Evolutionary conservation across 306 rosid genomes (phyloP), one percentile per base, ranked within the genome.

Genomic region (peach (Prunus persica)): DNA sequence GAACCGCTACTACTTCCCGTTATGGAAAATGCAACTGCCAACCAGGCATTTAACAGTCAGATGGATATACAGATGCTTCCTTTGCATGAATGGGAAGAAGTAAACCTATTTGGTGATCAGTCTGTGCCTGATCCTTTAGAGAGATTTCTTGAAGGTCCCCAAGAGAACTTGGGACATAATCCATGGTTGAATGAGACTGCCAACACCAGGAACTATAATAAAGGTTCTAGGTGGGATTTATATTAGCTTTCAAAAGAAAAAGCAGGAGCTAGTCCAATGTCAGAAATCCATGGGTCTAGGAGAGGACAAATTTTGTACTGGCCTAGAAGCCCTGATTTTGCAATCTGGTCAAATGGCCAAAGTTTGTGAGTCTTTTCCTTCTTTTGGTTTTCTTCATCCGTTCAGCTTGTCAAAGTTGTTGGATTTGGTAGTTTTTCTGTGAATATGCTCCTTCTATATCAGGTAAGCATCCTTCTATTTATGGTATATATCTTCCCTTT

Each of bases 121-220:
- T 81, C 79, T 24, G 78, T 55, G 75, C 65, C 77, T 19, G 88
- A 85, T 62, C 77, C 86, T 9, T 76, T 83, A 51, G 89, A 84
- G 71, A 86, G 67, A 63, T 85, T 87, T 78, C 80, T 92, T 58
- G 78, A 85, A 8, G 91, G 82, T 76, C 88, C 84, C 76, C 86
- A 82, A 78, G 89, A 87, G 65, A 86, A 76, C 34, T 85, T 84
- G 78, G 63, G 71, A 69, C 71, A 79, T 46, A 79, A 82, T 72
- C 91, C 93, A 38, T 86, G 93, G 85, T 83, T 78, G 77, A 79
- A 82, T 81, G 84, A 75, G 27, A 71, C 72, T 76, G 81, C 71
- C 28, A 27, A 28, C 52, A 30, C 64, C 77, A 78, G 52, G 80
- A 82, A 63, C 82, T 79, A 45, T 71, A 56, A 62, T 66, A 65